Evolutionary conservation across 192 early-diverging fungal genomes (phyloP).

Genomic region (Dimargaris verticillata): DNA sequence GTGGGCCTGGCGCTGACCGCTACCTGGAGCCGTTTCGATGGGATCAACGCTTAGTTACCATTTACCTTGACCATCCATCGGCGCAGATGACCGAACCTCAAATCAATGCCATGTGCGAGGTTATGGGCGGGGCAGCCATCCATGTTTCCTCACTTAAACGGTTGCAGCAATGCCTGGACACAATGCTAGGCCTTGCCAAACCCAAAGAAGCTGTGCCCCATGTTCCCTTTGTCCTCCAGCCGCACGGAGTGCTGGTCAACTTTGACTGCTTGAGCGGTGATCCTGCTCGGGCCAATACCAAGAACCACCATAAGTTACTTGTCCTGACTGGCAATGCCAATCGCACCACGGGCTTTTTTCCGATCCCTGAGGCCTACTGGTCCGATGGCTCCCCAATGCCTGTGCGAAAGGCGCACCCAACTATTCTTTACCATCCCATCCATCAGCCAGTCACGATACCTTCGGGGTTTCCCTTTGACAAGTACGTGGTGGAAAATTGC

Average conservation of each 20-base stretch:
- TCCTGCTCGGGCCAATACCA: background rate
- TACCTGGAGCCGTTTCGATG: conserved; percentile 70
- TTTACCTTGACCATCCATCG: conserved; percentile 38
- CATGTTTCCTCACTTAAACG: conserved; percentile 32
- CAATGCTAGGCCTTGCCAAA: conserved; percentile 27
- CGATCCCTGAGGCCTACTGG: conserved; percentile 63
- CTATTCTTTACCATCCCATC: conserved; percentile 33
- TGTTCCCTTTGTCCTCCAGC: conserved; percentile 20
- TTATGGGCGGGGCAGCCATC: conserved; percentile 45
- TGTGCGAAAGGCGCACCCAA: conserved; percentile 47
- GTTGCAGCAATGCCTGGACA: conserved; percentile 49
- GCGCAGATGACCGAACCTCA: conserved; percentile 29
- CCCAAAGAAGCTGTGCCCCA: conserved; percentile 18
- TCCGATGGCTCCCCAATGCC: conserved; percentile 25
- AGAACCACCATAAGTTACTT: conserved; percentile 4
- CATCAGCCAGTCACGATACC: conserved; percentile 43
- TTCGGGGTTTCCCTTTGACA: conserved; percentile 56
- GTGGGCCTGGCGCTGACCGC: conserved; percentile 41
- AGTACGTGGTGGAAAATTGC: conserved; percentile 49
- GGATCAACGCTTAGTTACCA: conserved; percentile 57
- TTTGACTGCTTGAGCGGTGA: conserved; percentile 42
- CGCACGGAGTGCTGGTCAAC: conserved; percentile 41
- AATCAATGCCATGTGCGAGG: conserved; percentile 45
- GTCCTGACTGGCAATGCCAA: background rate
- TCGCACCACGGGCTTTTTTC: conserved; percentile 36